A percentile compares a stretch with the other conserved stretches of the same genome.
Conservation (phyloP, 352 stramenopile species). For the Pythium volutum region DNA sequence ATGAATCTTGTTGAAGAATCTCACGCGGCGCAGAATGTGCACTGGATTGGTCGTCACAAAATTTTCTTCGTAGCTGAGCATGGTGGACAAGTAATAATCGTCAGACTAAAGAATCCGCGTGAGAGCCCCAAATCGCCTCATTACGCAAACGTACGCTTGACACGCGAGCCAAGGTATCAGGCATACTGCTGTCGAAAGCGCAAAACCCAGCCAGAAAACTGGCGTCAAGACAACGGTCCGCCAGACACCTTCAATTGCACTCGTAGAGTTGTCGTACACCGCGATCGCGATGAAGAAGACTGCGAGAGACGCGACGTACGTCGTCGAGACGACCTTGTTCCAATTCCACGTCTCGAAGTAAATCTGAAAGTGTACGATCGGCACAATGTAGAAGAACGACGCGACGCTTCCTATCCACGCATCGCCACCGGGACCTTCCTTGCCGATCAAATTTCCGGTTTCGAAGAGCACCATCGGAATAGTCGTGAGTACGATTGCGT, state of each 20-base stretch:
- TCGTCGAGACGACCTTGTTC: slow-evolving; percentile 40
- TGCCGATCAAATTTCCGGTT: slow-evolving; percentile 43
- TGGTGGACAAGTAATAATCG: neutral
- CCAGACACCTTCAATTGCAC: slow-evolving; percentile 51
- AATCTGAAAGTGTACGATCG: slow-evolving; percentile 90
- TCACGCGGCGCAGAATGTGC: slow-evolving; percentile 67
- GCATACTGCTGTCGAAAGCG: slow-evolving; percentile 37
- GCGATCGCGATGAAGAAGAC: slow-evolving; percentile 47
- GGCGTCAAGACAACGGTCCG: slow-evolving; percentile 27
- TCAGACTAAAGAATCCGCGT: neutral
- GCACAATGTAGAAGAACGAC: slow-evolving; percentile 92
- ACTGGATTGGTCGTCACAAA: slow-evolving; percentile 71
- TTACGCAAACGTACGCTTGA: slow-evolving; percentile 47
- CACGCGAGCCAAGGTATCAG: slow-evolving; percentile 61
- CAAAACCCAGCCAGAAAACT: slow-evolving; percentile 65
- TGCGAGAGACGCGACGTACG: slow-evolving; percentile 49
- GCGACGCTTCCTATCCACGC: slow-evolving; percentile 90
- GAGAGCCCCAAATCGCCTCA: neutral
- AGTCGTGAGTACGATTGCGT: slow-evolving; percentile 55
- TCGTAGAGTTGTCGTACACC: slow-evolving; percentile 52
- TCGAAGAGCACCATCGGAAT: slow-evolving; percentile 61
- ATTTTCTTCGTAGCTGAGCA: slow-evolving; percentile 62
- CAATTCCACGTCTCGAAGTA: slow-evolving; percentile 81
- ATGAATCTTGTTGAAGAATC: slow-evolving; percentile 71
- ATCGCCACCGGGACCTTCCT: slow-evolving; percentile 43